Evolutionary conservation across 192 early-diverging fungal genomes (phyloP).

Genomic region (Anaeromyces robustus): DNA sequence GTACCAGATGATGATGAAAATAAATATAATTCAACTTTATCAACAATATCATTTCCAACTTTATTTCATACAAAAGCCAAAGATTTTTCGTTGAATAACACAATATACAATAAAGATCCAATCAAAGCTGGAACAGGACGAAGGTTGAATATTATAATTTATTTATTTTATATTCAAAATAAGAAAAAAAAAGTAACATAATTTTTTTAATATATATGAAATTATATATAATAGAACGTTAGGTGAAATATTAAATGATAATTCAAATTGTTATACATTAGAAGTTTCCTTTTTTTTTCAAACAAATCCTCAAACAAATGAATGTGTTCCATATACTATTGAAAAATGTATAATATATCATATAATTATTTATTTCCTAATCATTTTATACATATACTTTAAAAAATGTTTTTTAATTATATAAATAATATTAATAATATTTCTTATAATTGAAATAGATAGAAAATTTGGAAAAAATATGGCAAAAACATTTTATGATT

Average conservation of each 20-base stretch:
- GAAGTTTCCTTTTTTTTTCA: not conserved
- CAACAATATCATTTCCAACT: not conserved
- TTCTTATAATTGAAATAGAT: no score
- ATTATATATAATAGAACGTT: not conserved
- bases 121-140: not conserved
- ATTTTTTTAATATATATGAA: no score
- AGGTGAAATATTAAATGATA: not conserved
- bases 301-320: not conserved
- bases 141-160: not conserved
- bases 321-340: not conserved
- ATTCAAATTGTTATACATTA: not conserved
- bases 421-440: no score
- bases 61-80: not conserved
- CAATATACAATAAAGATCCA: not conserved
- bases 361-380: no score
- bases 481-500: not conserved
- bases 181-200: no score
- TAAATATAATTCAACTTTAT: not conserved
- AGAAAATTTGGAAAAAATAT: not conserved
- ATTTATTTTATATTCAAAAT: no score
- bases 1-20: not conserved
- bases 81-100: not conserved
- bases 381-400: no score
- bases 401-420: no score
- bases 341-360: not conserved